Evolutionary conservation across 331 rosid species (phyloP), one percentile per base, ranked within the genome.

Genomic region (Pyrus hybrid): DNA sequence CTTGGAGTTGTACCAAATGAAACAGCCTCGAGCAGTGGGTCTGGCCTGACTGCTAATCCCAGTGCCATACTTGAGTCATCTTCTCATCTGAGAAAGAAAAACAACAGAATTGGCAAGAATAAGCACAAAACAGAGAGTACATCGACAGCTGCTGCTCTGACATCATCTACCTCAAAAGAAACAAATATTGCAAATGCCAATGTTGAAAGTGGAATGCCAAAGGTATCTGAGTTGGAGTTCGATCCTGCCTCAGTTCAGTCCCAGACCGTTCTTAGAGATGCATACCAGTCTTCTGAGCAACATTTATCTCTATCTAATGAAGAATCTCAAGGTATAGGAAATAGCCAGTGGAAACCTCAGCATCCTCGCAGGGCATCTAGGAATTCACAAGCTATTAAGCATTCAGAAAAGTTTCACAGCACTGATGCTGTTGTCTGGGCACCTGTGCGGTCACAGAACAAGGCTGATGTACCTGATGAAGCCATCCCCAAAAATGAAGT

Each of bases 381-480:
- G 88, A 92, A 84, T 75, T 51, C 76, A 45, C 99, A 87, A 75
- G 78, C 84, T 63, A 87, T 53, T 75, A 90, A 92, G 81, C 72
- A 85, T 2, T 75, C 86, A 6, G 97, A 92, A 83, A 95, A 84
- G 77, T 70, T 80, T 80, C 91, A 87, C 16, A 88, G 92, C 35
- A 74, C 75, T 65, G 97, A 92, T 83, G 80, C 85, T 71, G 98
- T 82, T 84, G 58, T 89, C 74, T 95, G 99, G 99, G 97, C 97
- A 35, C 99, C 97, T 10, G 97, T 95, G 68, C 86, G 93, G 78
- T 83, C 90, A 2, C 88, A 75, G 63, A 89, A 80, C 86, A 92
- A 88, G 80, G 71, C 77, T 37, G 96, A 85, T 79, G 78, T 49
- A 65, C 23, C 70, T 30, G 91, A 82, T 77, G 97, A 85, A 80